Evolutionary conservation across 164 flowering plant species (phyloP).

Genomic region (Brasenia schreberi): DNA sequence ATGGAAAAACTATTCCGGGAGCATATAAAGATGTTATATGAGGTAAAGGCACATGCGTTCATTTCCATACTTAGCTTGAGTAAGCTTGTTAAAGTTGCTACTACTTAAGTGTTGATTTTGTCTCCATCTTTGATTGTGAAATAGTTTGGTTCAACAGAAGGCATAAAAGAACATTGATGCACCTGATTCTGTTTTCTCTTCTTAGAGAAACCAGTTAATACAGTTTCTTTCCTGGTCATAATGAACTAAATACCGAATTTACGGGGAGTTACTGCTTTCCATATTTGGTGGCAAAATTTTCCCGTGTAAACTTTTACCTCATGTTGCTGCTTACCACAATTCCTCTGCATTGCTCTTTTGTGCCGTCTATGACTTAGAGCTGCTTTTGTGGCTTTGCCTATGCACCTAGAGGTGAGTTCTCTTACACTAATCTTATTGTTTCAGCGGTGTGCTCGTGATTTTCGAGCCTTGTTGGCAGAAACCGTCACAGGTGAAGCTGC

Average conservation of each 20-base stretch:
- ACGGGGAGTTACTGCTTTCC: too few relatives aligned
- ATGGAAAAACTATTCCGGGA: slow-evolving; percentile 89
- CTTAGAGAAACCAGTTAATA: background rate
- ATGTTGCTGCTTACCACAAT: background rate
- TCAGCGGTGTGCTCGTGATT: slow-evolving; percentile 64
- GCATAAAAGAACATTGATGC: too few relatives aligned
- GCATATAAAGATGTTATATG: slow-evolving; percentile 61
- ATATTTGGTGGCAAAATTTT: too few relatives aligned
- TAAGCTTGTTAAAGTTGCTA: background rate
- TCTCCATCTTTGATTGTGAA: background rate
- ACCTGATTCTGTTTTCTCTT: background rate
- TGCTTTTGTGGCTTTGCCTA: background rate
- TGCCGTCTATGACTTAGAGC: background rate
- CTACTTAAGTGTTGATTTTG: background rate
- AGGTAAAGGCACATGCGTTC: slow-evolving; percentile 30
- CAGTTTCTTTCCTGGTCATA: too few relatives aligned
- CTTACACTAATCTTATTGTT: background rate
- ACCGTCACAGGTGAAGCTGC: slow-evolving; percentile 61
- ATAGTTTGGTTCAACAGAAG: too few relatives aligned
- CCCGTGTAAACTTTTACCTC: too few relatives aligned
- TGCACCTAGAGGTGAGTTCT: background rate
- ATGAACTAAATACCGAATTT: too few relatives aligned
- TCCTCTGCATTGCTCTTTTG: too few relatives aligned
- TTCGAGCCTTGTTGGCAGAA: slow-evolving; percentile 53
- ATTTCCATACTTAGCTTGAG: background rate